These are phyloP conservation scores for Plectosphaerella sp. DNA, from an alignment of 2,329 filamentous ascomycete genomes.

Conservation along the genomic window DNA sequence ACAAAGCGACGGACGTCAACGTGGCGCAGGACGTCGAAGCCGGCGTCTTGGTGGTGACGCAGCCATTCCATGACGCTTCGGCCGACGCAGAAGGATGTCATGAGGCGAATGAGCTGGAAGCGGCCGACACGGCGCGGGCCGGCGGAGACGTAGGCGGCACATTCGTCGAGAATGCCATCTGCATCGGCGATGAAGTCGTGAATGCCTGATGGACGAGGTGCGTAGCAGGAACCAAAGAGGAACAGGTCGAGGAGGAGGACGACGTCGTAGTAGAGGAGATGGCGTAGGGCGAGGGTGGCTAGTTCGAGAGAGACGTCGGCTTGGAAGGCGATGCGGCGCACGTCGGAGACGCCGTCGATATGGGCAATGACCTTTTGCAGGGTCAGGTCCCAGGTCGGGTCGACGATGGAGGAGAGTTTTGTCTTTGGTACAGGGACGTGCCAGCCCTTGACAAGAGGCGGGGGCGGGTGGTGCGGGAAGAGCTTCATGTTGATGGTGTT, in stretches of 20 bases:
- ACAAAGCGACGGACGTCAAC: slow-evolving; percentile 89
- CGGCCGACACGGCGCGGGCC: slow-evolving; percentile 43
- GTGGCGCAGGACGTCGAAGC: slow-evolving; percentile 62
- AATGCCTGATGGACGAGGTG: slow-evolving; percentile 70
- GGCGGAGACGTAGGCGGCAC: slow-evolving; percentile 73
- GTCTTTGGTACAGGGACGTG: slow-evolving; percentile 81
- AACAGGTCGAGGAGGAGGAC: slow-evolving; percentile 90
- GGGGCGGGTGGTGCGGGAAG: slow-evolving; percentile 76
- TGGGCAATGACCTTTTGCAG: slow-evolving; percentile 75
- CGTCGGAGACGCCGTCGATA: slow-evolving; percentile 87
- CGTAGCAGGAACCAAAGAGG: slow-evolving; percentile 89
- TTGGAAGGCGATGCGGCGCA: slow-evolving; percentile 78
- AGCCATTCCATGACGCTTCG: slow-evolving; percentile 87
- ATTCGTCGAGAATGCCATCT: slow-evolving; percentile 77
- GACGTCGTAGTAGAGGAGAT: slow-evolving; percentile 90
- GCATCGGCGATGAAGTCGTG: slow-evolving; percentile 73
- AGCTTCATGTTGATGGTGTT: slow-evolving; percentile 97
- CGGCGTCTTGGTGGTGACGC: slow-evolving; percentile 63
- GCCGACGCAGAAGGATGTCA: slow-evolving; percentile 78
- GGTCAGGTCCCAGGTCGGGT: slow-evolving; percentile 71
- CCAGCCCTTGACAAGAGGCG: slow-evolving; percentile 76
- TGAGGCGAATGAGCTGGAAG: slow-evolving; percentile 73
- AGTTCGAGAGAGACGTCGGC: slow-evolving; percentile 85
- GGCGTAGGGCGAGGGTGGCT: slow-evolving; percentile 79
- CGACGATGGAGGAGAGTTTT: slow-evolving; percentile 58